Conservation (phyloP, 306 rosid genomes). For the Arachis hypogaea region DNA sequence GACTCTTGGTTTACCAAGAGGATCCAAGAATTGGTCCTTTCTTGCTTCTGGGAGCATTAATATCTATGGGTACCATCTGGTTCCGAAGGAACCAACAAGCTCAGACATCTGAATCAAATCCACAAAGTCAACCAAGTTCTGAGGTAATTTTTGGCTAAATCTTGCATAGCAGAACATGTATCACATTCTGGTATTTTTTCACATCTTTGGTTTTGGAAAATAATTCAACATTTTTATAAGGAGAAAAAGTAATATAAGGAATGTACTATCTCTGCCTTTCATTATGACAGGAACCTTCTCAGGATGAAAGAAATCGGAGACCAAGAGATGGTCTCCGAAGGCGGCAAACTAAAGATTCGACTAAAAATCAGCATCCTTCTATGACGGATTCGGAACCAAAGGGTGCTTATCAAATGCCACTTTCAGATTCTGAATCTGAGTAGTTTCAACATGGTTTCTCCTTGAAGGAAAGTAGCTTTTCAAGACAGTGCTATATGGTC, state of each 20-base stretch:
- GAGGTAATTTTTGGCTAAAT: slow-evolving; percentile 48
- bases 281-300: slow-evolving; percentile 37
- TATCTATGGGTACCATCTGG: slow-evolving; percentile 79
- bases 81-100: slow-evolving; percentile 61
- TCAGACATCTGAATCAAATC: slow-evolving; percentile 41
- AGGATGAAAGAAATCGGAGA: slow-evolving; percentile 52
- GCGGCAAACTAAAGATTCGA: slow-evolving; percentile 38
- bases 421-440: slow-evolving; percentile 77
- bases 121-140: slow-evolving; percentile 51
- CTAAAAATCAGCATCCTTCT: slow-evolving; percentile 49
- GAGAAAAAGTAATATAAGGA: neutral
- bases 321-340: slow-evolving; percentile 44
- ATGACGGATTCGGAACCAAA: slow-evolving; percentile 71
- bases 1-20: slow-evolving; percentile 51
- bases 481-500: slow-evolving; percentile 11
- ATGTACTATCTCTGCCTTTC: neutral
- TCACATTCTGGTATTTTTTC: too few relatives aligned
- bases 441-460: slow-evolving; percentile 39
- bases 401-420: slow-evolving; percentile 66
- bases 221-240: neutral
- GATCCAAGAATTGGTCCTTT: slow-evolving; percentile 92
- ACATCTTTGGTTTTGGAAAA: too few relatives aligned
- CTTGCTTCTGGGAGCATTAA: slow-evolving; percentile 77
- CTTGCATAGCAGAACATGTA: too few relatives aligned
- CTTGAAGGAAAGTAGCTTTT: slow-evolving; percentile 20